A percentile compares a stretch with the other conserved stretches of the same genome.
These are phyloP conservation scores for Candida morakotiae DNA, from an alignment of 805 yeast species.

Conservation along the genomic window DNA sequence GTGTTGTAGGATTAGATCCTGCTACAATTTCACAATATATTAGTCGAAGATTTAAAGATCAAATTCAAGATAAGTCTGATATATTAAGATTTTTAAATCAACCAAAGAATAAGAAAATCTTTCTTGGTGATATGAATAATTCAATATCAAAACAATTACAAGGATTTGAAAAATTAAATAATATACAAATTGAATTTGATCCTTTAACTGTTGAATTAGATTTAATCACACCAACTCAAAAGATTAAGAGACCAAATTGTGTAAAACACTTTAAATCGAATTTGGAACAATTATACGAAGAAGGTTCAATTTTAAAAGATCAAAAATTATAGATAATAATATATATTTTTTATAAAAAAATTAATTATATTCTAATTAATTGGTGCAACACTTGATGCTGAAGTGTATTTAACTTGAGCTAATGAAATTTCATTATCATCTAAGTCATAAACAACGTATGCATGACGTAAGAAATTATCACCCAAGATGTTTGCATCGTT, in stretches of 20 bases:
- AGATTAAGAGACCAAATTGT: conserved; percentile 38
- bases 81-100: conserved; percentile 20
- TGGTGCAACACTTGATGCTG: neutral
- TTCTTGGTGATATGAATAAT: conserved; percentile 21
- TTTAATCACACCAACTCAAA: conserved; percentile 41
- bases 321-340: conserved; percentile 16
- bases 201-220: conserved; percentile 36
- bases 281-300: conserved; percentile 30
- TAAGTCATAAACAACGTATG: conserved; percentile 62
- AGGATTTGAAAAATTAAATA: conserved; percentile 38
- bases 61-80: conserved; percentile 11
- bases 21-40: conserved; percentile 15
- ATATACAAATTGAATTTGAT: conserved; percentile 31
- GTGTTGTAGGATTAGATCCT: conserved; percentile 24
- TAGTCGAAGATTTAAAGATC: conserved; percentile 12
- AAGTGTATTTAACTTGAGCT: conserved; percentile 31
- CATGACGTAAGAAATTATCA: conserved; percentile 59
- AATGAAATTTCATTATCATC: conserved; percentile 54
- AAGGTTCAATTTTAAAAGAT: conserved; percentile 26
- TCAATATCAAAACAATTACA: conserved; percentile 19
- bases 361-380: neutral
- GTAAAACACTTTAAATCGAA: conserved; percentile 21
- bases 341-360: too few relatives aligned
- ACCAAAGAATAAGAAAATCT: conserved; percentile 16
- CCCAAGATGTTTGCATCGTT: conserved; percentile 38